Base-by-base conservation (phyloP, 108 stramenopile genomes). In the Aureococcus anophagefferens region DNA sequence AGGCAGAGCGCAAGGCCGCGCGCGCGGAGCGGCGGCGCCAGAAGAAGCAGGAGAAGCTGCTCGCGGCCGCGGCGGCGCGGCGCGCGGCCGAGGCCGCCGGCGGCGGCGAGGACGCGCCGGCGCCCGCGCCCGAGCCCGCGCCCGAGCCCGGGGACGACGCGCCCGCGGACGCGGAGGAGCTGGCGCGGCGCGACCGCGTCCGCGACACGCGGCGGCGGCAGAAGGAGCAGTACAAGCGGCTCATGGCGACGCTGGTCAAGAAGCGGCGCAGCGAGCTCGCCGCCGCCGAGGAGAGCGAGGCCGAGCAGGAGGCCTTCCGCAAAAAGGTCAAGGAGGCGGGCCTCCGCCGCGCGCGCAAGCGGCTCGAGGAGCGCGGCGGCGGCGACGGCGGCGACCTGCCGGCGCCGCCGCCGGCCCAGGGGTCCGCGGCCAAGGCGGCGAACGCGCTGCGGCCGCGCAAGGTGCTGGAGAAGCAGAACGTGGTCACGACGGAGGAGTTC, bases 171-270 rank as follows among this genome's bases (percentile, higher is more conserved):
- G 51, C 4, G 21, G 51, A 59, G 45, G 46, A 69, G 25, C 21
- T 30, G 46, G 40, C 37, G 45, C 25, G 30, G 46, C 13, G 7
- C 25, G 68, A 51, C 30, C 45, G 46, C 25, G 32, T 69, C 46
- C n/a, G 25, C 18, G 40, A 46, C 16, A 25, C 32, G 44, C 45
- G 68, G 40, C 37, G 44, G 68, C 40, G 45, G 15, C 68, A 69
- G 40, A 69, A 69, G 68, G 46, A 51, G 32, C 36, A 36, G 68
- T 69, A 69, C 68, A 69, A 69, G 51, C 37, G 37, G 46, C 51
- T 45, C 29, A 29, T 69, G n/a, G 30, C 29, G 40, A 44, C 21
- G 32, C 36, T 69, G 18, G 32, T 11, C 29, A 29, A n/a, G 29
- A 69, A 59, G 30, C 15, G 25, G 7, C 68, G 44, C 17, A 33